These are phyloP conservation scores for Mortierella sp. DNA, from an alignment of 371 early-diverging fungal species.

Conservation along the genomic window DNA sequence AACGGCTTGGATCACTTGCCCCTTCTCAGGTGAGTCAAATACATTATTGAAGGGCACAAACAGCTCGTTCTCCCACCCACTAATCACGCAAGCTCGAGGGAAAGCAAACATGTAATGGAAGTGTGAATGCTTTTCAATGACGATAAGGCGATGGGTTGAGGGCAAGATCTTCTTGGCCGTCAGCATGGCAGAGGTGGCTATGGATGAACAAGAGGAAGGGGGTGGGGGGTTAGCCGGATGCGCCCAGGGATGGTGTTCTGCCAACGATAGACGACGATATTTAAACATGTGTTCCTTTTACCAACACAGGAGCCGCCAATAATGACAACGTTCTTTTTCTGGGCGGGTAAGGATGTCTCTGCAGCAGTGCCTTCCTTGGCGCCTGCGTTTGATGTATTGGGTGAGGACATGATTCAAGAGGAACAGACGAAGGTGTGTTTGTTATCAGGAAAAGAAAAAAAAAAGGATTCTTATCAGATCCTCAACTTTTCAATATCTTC, in stretches of 20 bases:
- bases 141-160: slow-evolving; percentile 60
- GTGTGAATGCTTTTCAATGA: slow-evolving; percentile 69
- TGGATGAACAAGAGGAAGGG: too few relatives aligned
- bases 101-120: slow-evolving; percentile 74
- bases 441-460: too few relatives aligned
- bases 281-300: slow-evolving; percentile 15
- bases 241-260: not conserved
- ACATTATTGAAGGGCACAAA: slow-evolving; percentile 66
- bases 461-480: too few relatives aligned
- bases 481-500: too few relatives aligned
- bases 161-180: slow-evolving; percentile 55
- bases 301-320: slow-evolving; percentile 66
- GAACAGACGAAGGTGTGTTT: too few relatives aligned
- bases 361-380: not conserved
- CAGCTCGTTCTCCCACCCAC: slow-evolving; percentile 70
- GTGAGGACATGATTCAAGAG: slow-evolving; percentile 3
- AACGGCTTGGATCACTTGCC: slow-evolving; percentile 63
- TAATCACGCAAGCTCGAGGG: slow-evolving; percentile 66
- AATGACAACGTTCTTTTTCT: slow-evolving; percentile 62
- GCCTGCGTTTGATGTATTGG: not conserved
- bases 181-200: slow-evolving; percentile 56
- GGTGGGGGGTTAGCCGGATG: not conserved
- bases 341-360: not conserved
- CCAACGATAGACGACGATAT: not conserved
- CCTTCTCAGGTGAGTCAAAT: slow-evolving; percentile 60